Conservation (phyloP, 164 flowering plant genomes). For the Paratinospora sagittata region DNA sequence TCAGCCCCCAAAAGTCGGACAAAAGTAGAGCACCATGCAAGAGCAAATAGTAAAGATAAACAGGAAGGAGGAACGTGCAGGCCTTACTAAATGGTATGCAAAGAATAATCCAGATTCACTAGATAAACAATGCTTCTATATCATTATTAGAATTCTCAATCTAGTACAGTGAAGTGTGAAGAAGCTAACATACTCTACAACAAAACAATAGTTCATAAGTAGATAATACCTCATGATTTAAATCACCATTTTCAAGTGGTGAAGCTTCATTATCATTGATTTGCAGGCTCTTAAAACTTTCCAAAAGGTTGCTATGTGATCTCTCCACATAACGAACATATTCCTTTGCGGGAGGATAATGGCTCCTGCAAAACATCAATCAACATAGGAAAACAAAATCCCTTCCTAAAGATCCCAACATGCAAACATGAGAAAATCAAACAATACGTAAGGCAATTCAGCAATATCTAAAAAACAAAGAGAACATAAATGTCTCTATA, state of each 20-base stretch:
- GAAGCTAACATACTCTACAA: too few species aligned
- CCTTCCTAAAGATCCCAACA: neutral
- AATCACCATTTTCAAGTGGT: constrained; percentile 49
- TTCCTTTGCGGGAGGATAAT: constrained; percentile 45
- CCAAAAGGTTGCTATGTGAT: constrained; percentile 42
- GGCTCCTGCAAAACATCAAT: constrained; percentile 26
- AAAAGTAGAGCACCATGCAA: too few species aligned
- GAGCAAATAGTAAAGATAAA: too few species aligned
- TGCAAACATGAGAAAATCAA: neutral
- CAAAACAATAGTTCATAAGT: too few species aligned
- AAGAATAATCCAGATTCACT: too few species aligned
- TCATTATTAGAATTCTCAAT: too few species aligned
- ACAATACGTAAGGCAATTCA: too few species aligned
- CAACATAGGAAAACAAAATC: neutral
- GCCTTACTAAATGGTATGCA: too few species aligned
- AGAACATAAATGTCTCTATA: neutral
- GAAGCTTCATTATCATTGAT: constrained; percentile 29
- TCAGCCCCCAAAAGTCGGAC: neutral
- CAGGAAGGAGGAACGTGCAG: too few species aligned
- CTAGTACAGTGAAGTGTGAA: too few species aligned
- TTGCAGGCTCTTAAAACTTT: constrained; percentile 47
- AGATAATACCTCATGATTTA: constrained; percentile 37
- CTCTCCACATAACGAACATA: constrained; percentile 35
- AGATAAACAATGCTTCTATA: too few species aligned
- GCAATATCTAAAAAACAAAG: neutral